phyloP scores from a whole-genome alignment of 2,329 filamentous ascomycete genomes.

The Xylaria sp. region DNA sequence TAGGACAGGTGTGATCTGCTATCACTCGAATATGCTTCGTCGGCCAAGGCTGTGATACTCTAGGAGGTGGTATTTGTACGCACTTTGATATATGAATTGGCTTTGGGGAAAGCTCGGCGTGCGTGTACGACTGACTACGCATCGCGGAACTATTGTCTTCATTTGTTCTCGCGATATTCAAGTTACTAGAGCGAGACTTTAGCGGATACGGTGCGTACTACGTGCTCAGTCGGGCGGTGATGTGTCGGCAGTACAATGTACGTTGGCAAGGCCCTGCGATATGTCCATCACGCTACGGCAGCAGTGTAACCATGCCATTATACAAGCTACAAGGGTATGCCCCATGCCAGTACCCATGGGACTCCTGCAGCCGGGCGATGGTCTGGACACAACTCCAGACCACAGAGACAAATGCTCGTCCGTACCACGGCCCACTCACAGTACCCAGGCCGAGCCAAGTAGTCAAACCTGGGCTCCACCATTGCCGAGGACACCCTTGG shows the following conservation, averaged over 20 bases:
- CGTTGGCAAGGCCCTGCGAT: constrained; percentile 8
- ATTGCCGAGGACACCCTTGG: constrained; percentile 11
- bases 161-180: not conserved
- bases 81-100: not conserved
- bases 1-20: not conserved
- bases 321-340: constrained; percentile 26
- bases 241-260: constrained; percentile 1
- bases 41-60: not conserved
- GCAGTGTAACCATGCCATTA: constrained; percentile 28
- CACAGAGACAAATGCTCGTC: not conserved
- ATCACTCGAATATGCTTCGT: not conserved
- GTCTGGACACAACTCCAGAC: constrained; percentile 34
- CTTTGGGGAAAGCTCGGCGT: not conserved
- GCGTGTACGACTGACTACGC: not conserved
- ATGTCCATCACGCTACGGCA: constrained; percentile 16
- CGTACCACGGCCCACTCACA: constrained; percentile 12
- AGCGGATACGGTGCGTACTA: constrained; percentile 11
- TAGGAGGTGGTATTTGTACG: not conserved
- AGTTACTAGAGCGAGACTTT: not conserved
- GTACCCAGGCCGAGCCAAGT: not conserved
- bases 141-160: not conserved
- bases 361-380: constrained; percentile 25
- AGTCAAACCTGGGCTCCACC: constrained; percentile 31
- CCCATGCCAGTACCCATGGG: constrained; percentile 15
- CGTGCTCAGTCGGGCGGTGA: not conserved